These are phyloP conservation scores for Penicillium psychrosexuale DNA, from an alignment of 2,329 filamentous ascomycete genomes.

Conservation along the genomic window DNA sequence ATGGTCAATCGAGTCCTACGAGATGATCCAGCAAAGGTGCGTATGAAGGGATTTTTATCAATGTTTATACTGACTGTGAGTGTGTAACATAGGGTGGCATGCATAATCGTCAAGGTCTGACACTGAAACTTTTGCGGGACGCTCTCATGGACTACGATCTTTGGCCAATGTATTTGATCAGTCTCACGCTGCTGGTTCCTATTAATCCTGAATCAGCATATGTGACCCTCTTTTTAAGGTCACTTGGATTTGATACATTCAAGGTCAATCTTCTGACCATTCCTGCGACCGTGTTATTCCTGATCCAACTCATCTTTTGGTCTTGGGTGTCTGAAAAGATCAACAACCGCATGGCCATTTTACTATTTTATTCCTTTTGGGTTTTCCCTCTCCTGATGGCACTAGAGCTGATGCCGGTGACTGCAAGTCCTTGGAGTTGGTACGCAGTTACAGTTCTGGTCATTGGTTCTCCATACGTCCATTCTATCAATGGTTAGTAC, in stretches of 20 bases:
- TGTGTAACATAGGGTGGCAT: constrained; percentile 17
- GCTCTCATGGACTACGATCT: constrained; percentile 32
- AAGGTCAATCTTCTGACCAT: constrained; percentile 53
- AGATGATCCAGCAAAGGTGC: constrained; percentile 50
- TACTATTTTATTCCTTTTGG: constrained; percentile 52
- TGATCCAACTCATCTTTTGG: constrained; percentile 52
- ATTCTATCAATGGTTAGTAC: constrained; percentile 44
- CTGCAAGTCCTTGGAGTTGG: constrained; percentile 49
- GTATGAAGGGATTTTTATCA: fast-evolving
- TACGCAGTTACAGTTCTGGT: constrained; percentile 40
- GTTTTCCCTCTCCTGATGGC: constrained; percentile 51
- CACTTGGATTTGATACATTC: constrained; percentile 38
- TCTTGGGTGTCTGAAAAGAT: constrained; percentile 52
- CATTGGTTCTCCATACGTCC: constrained; percentile 54
- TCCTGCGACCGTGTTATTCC: constrained; percentile 52
- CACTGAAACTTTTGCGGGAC: constrained; percentile 26
- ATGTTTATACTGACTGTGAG: neutral
- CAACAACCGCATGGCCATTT: constrained; percentile 52
- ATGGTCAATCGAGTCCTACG: constrained; percentile 58
- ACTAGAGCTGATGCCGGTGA: constrained; percentile 45
- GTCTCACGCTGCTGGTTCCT: constrained; percentile 19
- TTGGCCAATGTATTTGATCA: constrained; percentile 35
- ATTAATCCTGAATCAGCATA: constrained; percentile 42
- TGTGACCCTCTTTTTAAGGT: constrained; percentile 45
- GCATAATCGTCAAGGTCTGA: constrained; percentile 33